phyloP scores from a whole-genome alignment of 805 yeast genomes.

The Ogataea pini region DNA sequence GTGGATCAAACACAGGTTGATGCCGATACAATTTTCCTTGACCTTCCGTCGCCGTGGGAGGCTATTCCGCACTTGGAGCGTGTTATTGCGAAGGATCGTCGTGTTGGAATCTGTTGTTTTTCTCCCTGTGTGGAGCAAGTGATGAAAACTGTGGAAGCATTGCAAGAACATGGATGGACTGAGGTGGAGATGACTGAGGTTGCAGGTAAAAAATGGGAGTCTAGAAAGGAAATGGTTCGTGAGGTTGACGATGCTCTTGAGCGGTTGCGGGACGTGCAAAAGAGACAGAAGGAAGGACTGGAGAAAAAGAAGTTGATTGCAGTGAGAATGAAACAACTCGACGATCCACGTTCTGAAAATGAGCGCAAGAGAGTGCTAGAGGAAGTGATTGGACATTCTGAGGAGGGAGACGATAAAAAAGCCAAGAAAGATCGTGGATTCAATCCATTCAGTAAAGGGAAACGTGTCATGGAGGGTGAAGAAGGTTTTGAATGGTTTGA shows the following conservation, averaged over 20 bases:
- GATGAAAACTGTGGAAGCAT: slow-evolving; percentile 74
- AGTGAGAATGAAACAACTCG: slow-evolving; percentile 35
- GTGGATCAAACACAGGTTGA: slow-evolving; percentile 43
- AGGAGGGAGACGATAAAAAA: slow-evolving; percentile 22
- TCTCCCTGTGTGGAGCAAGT: slow-evolving; percentile 99
- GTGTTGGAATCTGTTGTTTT: slow-evolving; percentile 85
- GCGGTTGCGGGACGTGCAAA: slow-evolving; percentile 76
- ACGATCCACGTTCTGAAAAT: slow-evolving; percentile 26
- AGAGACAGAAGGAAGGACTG: slow-evolving; percentile 65
- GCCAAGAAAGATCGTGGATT: slow-evolving; percentile 49
- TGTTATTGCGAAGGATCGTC: slow-evolving; percentile 54
- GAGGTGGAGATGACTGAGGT: slow-evolving; percentile 91
- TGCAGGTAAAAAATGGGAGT: slow-evolving; percentile 79
- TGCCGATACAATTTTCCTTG: slow-evolving; percentile 81
- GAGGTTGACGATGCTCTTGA: slow-evolving; percentile 77
- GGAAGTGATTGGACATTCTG: slow-evolving; percentile 24
- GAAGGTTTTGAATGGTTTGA: slow-evolving; percentile 73
- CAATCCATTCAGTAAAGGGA: slow-evolving; percentile 93
- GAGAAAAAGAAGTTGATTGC: slow-evolving; percentile 46
- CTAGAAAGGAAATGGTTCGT: slow-evolving; percentile 84
- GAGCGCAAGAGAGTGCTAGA: slow-evolving; percentile 20
- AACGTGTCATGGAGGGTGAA: slow-evolving; percentile 86
- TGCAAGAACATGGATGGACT: slow-evolving; percentile 78
- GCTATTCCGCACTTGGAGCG: slow-evolving; percentile 75
- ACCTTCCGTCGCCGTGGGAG: slow-evolving; percentile 95